Conservation (phyloP, 2,329 filamentous ascomycete species). For the Pseudocercospora fuligena region DNA sequence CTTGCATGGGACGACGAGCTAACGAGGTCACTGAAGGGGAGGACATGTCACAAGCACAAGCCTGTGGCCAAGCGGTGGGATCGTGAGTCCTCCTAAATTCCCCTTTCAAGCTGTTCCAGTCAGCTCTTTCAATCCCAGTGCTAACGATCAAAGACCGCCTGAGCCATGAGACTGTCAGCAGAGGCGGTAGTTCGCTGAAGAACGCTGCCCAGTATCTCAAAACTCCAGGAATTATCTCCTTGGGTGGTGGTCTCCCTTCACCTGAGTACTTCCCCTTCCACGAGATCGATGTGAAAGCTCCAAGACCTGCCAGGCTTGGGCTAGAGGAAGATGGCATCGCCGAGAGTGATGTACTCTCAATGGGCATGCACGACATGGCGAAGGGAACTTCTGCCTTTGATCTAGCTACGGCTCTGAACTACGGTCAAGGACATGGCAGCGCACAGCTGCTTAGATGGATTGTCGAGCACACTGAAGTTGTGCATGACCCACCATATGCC, state of each 20-base stretch:
- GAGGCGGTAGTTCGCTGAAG: conserved; percentile 70
- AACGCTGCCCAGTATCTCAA: conserved; percentile 78
- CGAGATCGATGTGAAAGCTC: conserved; percentile 74
- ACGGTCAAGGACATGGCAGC: conserved; percentile 83
- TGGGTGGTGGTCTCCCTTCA: conserved; percentile 89
- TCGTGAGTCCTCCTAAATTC: conserved; percentile 61
- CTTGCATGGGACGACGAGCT: conserved; percentile 13
- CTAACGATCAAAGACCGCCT: conserved; percentile 44
- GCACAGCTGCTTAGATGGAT: conserved; percentile 88
- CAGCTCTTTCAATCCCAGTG: background rate
- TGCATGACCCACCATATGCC: conserved; percentile 82
- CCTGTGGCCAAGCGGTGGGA: conserved; percentile 84
- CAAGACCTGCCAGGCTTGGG: conserved; percentile 65
- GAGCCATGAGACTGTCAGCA: conserved; percentile 59
- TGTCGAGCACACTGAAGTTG: conserved; percentile 93
- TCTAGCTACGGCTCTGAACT: conserved; percentile 88
- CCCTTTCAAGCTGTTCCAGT: background rate
- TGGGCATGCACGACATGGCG: conserved; percentile 83
- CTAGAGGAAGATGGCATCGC: conserved; percentile 64
- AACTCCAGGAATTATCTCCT: conserved; percentile 82
- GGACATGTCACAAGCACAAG: conserved; percentile 63
- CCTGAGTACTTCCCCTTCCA: conserved; percentile 93
- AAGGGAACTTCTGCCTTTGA: conserved; percentile 70
- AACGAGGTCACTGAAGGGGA: conserved; percentile 57
- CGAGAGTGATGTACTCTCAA: conserved; percentile 64